Evolutionary conservation across 352 stramenopile species (phyloP).

Genomic region (Pythium catenulatum): DNA sequence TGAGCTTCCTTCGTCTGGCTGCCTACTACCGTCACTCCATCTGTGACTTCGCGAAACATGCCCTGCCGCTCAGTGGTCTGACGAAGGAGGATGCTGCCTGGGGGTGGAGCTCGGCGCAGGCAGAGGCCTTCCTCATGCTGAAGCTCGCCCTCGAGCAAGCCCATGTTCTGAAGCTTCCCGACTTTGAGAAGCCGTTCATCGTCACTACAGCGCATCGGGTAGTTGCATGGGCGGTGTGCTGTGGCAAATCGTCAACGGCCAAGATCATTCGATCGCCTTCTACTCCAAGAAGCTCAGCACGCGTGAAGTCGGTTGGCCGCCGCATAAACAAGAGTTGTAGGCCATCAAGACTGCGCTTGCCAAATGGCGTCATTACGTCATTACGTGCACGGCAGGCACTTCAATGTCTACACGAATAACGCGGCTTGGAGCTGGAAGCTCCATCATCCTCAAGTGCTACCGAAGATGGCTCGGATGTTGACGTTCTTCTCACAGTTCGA

Average conservation of each 20-base stretch:
- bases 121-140: conserved; percentile 12
- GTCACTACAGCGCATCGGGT: conserved; percentile 20
- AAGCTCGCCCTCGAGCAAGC: conserved; percentile 35
- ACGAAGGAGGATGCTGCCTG: background rate
- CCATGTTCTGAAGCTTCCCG: conserved; percentile 11
- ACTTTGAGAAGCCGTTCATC: background rate
- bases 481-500: conserved; percentile 33
- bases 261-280: conserved; percentile 42
- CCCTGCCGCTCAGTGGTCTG: background rate
- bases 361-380: conserved; percentile 50
- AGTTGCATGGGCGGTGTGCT: conserved; percentile 12
- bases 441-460: conserved; percentile 14
- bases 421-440: background rate
- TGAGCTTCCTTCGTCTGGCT: background rate
- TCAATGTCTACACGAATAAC: background rate
- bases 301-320: conserved; percentile 26
- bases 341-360: conserved; percentile 30
- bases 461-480: conserved; percentile 34
- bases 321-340: conserved; percentile 41
- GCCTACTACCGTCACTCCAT: background rate
- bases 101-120: background rate
- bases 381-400: background rate
- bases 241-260: background rate
- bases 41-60: no score
- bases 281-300: conserved; percentile 34